A percentile compares a stretch with the other conserved stretches of the same genome.
phyloP scores from a whole-genome alignment of 306 rosid species.

The Fragaria nilgerrensis region DNA sequence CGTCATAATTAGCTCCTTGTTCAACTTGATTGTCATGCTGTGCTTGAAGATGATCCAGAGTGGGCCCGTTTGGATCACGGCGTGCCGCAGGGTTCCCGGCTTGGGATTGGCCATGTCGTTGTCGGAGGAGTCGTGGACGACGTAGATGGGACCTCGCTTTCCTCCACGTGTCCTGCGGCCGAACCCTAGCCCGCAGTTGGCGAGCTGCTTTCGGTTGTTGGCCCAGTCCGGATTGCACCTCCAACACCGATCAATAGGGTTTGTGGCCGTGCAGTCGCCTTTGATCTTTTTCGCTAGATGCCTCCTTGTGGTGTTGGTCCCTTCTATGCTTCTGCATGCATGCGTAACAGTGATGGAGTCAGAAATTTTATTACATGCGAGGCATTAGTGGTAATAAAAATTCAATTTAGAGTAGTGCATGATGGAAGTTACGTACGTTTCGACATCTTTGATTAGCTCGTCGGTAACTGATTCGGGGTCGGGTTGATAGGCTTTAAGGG shows the following conservation, averaged over 20 bases:
- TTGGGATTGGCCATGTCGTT: conserved; percentile 37
- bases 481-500: conserved; percentile 45
- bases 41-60: conserved; percentile 68
- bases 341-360: neutral
- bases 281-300: conserved; percentile 12
- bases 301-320: conserved; percentile 50
- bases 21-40: conserved; percentile 57
- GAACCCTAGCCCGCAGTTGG: conserved; percentile 61
- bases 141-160: conserved; percentile 36
- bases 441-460: conserved; percentile 42
- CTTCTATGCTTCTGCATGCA: neutral
- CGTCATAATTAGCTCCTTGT: conserved; percentile 48
- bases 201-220: conserved; percentile 43
- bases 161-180: conserved; percentile 72
- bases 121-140: conserved; percentile 60
- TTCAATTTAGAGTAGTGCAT: neutral
- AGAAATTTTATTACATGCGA: neutral
- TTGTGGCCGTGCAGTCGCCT: conserved; percentile 51
- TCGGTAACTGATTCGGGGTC: conserved; percentile 45
- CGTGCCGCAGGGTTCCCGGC: conserved; percentile 66
- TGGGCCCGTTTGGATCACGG: conserved; percentile 45
- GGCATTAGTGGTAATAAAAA: neutral
- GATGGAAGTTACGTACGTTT: conserved; percentile 11
- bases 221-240: conserved; percentile 65
- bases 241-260: conserved; percentile 95